These are phyloP conservation scores for Citrus glauca DNA, from an alignment of 345 rosid species.

Conservation along the genomic window DNA sequence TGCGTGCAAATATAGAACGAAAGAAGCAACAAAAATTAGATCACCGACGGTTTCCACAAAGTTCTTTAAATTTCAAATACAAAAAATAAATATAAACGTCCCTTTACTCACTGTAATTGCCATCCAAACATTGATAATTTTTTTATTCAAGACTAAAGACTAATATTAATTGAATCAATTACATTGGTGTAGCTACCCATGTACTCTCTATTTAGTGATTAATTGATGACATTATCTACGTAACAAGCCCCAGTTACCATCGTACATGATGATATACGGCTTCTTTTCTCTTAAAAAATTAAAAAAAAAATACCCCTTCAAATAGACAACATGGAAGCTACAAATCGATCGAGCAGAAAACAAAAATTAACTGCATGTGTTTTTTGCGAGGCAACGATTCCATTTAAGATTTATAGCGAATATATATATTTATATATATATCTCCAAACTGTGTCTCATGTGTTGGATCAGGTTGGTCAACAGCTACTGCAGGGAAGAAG, in stretches of 20 bases:
- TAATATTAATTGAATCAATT: too few relatives aligned
- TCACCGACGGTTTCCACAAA: neutral
- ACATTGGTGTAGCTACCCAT: neutral
- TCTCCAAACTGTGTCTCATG: neutral
- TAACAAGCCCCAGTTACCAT: neutral
- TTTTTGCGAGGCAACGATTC: neutral
- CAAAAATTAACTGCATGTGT: neutral
- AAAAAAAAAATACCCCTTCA: too few relatives aligned
- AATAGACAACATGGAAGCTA: too few relatives aligned
- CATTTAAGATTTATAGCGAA: neutral
- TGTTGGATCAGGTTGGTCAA: neutral
- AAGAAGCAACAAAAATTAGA: slow-evolving; percentile 1
- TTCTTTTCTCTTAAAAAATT: too few relatives aligned
- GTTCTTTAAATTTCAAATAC: neutral
- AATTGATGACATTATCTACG: neutral
- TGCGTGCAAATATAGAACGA: neutral
- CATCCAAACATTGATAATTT: neutral
- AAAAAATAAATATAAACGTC: neutral
- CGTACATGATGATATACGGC: neutral
- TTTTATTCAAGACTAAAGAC: neutral
- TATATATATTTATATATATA: too few relatives aligned
- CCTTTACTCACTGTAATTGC: slow-evolving; percentile 7
- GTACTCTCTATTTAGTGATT: neutral
- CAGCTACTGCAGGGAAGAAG: too few relatives aligned
- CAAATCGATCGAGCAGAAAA: neutral